Conservation (phyloP, 2,329 filamentous ascomycete genomes). For the Ceratocystis colombiana region DNA sequence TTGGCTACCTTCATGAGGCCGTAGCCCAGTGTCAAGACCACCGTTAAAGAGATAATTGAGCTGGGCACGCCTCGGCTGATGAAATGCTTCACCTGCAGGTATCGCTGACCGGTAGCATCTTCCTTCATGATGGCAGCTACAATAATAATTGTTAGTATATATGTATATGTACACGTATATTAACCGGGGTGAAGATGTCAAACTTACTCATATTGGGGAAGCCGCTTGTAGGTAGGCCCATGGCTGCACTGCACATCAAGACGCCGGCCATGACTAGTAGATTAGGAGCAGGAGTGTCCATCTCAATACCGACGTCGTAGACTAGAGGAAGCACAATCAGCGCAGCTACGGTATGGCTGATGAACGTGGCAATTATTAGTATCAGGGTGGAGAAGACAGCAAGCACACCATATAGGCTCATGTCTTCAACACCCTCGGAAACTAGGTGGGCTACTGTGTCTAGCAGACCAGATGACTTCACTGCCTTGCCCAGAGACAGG, state of each 20-base stretch:
- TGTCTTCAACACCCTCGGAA: conserved; percentile 59
- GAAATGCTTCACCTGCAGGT: conserved; percentile 87
- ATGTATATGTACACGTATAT: not conserved
- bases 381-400: conserved; percentile 78
- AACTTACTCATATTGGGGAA: conserved; percentile 99
- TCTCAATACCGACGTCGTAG: conserved; percentile 68
- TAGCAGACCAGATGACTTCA: conserved; percentile 83
- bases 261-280: conserved; percentile 90
- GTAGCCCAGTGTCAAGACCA: conserved; percentile 84
- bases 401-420: conserved; percentile 77
- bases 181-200: not conserved
- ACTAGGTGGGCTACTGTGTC: conserved; percentile 77
- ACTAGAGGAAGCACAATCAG: conserved; percentile 90
- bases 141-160: conserved; percentile 7
- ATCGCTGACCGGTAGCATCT: conserved; percentile 83
- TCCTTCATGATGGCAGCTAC: conserved; percentile 98
- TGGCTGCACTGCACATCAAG: conserved; percentile 91
- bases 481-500: conserved; percentile 82
- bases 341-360: conserved; percentile 92
- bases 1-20: conserved; percentile 72
- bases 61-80: conserved; percentile 85
- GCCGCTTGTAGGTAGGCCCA: conserved; percentile 89
- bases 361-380: conserved; percentile 90
- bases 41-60: conserved; percentile 67
- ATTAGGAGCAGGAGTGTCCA: conserved; percentile 88